These are phyloP conservation scores for Myrmaecium sp. DNA, from an alignment of 2,329 filamentous ascomycete species.

Conservation along the genomic window DNA sequence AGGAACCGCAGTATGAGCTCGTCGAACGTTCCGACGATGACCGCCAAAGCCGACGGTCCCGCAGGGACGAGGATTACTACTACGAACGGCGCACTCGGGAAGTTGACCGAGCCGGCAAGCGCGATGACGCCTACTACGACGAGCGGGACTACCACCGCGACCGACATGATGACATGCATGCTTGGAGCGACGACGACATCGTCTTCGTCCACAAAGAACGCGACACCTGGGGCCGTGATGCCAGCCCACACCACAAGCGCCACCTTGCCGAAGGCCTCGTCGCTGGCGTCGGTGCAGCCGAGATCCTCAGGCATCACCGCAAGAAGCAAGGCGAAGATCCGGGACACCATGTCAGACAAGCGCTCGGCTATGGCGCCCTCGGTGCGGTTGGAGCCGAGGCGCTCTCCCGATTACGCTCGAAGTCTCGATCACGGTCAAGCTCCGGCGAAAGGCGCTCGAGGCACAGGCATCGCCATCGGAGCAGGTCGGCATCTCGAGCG, in stretches of 20 bases:
- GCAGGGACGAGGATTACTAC: constrained; percentile 42
- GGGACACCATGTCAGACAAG: constrained; percentile 33
- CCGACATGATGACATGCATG: constrained; percentile 21
- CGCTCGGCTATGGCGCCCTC: constrained; percentile 42
- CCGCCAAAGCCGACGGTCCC: constrained; percentile 25
- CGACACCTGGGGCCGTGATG: constrained; percentile 20
- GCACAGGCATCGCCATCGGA: constrained; percentile 11
- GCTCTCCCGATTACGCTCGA: constrained; percentile 30
- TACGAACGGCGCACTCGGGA: constrained; percentile 41
- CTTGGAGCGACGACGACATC: constrained; percentile 44
- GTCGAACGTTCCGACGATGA: constrained; percentile 42
- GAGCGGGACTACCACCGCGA: constrained; percentile 21
- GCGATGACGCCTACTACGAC: constrained; percentile 19
- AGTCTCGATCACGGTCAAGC: constrained; percentile 29
- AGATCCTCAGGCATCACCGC: constrained; percentile 40
- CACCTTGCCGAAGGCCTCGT: constrained; percentile 46
- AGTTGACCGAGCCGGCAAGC: constrained; percentile 30
- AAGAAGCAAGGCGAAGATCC: constrained; percentile 38
- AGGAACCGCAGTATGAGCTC: constrained; percentile 42
- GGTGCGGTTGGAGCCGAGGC: constrained; percentile 45
- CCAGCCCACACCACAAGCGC: constrained; percentile 33
- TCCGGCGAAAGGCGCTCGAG: constrained; percentile 15
- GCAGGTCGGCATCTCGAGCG: constrained; percentile 19
- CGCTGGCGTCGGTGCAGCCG: constrained; percentile 42
- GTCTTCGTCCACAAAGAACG: constrained; percentile 41